Conservation (phyloP, 148 eudicot genomes). For the Camellia sinensis region DNA sequence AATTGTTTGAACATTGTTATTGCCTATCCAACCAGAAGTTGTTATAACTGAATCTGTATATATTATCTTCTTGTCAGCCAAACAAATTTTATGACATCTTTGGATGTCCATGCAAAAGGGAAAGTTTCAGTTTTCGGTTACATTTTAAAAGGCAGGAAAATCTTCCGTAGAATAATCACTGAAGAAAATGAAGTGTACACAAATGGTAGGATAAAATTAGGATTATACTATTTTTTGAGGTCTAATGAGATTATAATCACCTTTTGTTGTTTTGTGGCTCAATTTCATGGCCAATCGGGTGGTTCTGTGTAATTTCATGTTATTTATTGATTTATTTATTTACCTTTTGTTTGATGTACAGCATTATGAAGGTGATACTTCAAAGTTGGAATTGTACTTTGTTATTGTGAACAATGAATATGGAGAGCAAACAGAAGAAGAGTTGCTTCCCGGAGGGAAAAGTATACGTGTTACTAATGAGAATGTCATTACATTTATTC, state of each 20-base stretch:
- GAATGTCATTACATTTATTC: conserved; percentile 83
- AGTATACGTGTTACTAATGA: conserved; percentile 78
- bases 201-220: too few relatives aligned
- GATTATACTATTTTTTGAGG: too few relatives aligned
- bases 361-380: conserved; percentile 80
- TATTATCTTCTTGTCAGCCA: background rate
- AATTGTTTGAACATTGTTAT: background rate
- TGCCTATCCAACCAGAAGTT: background rate
- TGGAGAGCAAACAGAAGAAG: conserved; percentile 95
- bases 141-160: background rate
- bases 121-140: background rate
- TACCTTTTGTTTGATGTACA: conserved; percentile 25
- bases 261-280: background rate
- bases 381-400: conserved; percentile 82
- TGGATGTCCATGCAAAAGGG: background rate
- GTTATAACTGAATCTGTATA: background rate
- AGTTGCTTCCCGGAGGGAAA: conserved; percentile 79
- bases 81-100: background rate
- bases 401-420: conserved; percentile 91
- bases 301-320: background rate
- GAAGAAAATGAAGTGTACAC: too few relatives aligned
- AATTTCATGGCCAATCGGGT: background rate
- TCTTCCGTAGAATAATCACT: background rate
- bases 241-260: too few relatives aligned
- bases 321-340: background rate